A percentile compares a stretch with the other conserved stretches of the same genome.
Conservation (phyloP, 495 filamentous ascomycete genomes). For the Monascus purpureus region DNA sequence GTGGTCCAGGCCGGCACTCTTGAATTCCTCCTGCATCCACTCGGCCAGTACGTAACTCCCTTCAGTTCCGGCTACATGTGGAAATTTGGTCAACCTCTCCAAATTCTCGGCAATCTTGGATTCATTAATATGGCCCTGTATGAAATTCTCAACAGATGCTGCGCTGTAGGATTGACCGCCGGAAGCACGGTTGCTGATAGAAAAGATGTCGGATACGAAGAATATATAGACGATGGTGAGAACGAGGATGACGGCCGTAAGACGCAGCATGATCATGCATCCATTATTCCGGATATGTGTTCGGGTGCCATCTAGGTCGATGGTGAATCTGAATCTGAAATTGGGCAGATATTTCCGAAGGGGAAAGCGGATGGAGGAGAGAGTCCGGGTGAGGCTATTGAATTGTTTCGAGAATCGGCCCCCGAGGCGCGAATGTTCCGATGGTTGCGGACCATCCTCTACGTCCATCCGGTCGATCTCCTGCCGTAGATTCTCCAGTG, state of each 20-base stretch:
- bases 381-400: slow-evolving; percentile 34
- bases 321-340: slow-evolving; percentile 19
- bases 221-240: slow-evolving; percentile 65
- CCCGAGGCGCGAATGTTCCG: slow-evolving; percentile 21
- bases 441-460: slow-evolving; percentile 46
- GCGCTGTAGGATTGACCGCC: slow-evolving; percentile 34
- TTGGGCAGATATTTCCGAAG: slow-evolving; percentile 34
- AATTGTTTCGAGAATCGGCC: slow-evolving; percentile 42
- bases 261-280: slow-evolving; percentile 51
- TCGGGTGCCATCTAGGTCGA: slow-evolving; percentile 17
- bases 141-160: slow-evolving; percentile 52
- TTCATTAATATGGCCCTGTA: slow-evolving; percentile 54
- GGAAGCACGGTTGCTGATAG: slow-evolving; percentile 26
- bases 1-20: slow-evolving; percentile 52
- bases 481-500: slow-evolving; percentile 49
- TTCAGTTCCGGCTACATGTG: slow-evolving; percentile 83
- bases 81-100: slow-evolving; percentile 56
- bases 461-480: slow-evolving; percentile 89
- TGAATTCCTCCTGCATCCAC: slow-evolving; percentile 65
- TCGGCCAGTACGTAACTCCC: slow-evolving; percentile 72
- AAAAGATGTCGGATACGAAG: slow-evolving; percentile 70
- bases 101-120: slow-evolving; percentile 56
- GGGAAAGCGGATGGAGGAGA: slow-evolving; percentile 42
- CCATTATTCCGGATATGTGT: slow-evolving; percentile 20
- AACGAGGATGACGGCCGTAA: slow-evolving; percentile 62